Conservation (phyloP, 192 early-diverging fungal species). For the Podila epicladia region DNA sequence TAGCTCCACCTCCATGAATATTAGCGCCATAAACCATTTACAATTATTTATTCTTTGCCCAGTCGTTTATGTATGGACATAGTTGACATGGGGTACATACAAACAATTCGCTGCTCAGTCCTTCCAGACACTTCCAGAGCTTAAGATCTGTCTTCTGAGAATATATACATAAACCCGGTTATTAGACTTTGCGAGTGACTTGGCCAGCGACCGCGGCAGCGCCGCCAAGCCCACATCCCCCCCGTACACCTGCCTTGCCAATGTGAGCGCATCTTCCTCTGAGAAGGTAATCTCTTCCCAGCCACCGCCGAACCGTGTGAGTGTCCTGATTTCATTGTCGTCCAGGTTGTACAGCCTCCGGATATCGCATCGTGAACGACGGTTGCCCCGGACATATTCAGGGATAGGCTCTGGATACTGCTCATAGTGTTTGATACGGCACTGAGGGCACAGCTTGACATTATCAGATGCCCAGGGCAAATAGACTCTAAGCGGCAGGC, state of each 20-base stretch:
- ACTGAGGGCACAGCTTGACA: neutral
- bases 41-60: too few species aligned
- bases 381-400: neutral
- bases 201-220: neutral
- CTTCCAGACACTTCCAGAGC: neutral
- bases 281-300: neutral
- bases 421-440: neutral
- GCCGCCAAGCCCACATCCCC: slow-evolving; percentile 1
- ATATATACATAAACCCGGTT: neutral
- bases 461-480: neutral
- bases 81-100: neutral
- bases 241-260: neutral
- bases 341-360: neutral
- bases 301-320: neutral
- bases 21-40: neutral
- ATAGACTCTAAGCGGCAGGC: neutral
- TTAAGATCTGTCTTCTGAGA: neutral
- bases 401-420: neutral
- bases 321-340: neutral
- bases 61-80: neutral
- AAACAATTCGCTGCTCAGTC: neutral
- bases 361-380: slow-evolving; percentile 1
- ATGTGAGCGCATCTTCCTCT: neutral
- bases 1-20: slow-evolving; percentile 26
- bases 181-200: neutral